Evolutionary conservation across 768 basidiomycete species (phyloP).

Genomic region (Suillus hirtellus): DNA sequence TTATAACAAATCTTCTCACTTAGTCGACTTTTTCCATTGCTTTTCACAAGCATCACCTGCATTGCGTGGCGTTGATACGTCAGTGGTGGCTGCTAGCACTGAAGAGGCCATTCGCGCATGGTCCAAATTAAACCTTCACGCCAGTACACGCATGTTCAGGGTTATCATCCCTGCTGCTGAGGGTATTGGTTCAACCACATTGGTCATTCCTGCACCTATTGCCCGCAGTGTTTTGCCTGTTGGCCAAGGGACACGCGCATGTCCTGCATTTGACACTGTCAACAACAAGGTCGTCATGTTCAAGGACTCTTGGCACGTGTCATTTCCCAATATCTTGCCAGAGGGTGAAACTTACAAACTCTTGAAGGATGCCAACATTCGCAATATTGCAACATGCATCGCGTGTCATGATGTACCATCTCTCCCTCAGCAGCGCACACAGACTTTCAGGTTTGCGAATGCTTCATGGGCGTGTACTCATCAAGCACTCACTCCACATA

Average conservation of each 20-base stretch:
- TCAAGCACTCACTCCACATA: no score
- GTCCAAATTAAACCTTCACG: not conserved
- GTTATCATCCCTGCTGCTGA: not conserved
- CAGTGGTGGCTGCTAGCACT: slow-evolving; percentile 13
- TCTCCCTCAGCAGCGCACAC: no score
- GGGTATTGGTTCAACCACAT: not conserved
- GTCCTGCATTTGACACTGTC: not conserved
- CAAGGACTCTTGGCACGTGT: not conserved
- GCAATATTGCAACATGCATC: slow-evolving; percentile 22
- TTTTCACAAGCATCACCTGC: slow-evolving; percentile 19
- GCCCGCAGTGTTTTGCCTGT: not conserved
- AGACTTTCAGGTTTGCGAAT: no score
- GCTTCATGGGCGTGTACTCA: not conserved
- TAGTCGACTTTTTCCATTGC: slow-evolving; percentile 25
- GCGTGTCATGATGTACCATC: no score
- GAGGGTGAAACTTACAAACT: slow-evolving; percentile 23
- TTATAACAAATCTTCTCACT: slow-evolving; percentile 17
- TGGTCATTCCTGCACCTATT: slow-evolving; percentile 1
- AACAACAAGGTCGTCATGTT: not conserved
- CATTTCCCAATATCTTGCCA: slow-evolving; percentile 11
- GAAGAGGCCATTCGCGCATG: not conserved
- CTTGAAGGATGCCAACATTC: slow-evolving; percentile 17
- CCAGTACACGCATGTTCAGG: not conserved
- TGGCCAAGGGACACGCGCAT: not conserved
- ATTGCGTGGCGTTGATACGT: slow-evolving; percentile 26